A percentile compares a stretch with the other conserved stretches of the same genome.
These are phyloP conservation scores for Stygiomarasmius scandens DNA, from an alignment of 1,284 basidiomycete genomes.

Conservation along the genomic window DNA sequence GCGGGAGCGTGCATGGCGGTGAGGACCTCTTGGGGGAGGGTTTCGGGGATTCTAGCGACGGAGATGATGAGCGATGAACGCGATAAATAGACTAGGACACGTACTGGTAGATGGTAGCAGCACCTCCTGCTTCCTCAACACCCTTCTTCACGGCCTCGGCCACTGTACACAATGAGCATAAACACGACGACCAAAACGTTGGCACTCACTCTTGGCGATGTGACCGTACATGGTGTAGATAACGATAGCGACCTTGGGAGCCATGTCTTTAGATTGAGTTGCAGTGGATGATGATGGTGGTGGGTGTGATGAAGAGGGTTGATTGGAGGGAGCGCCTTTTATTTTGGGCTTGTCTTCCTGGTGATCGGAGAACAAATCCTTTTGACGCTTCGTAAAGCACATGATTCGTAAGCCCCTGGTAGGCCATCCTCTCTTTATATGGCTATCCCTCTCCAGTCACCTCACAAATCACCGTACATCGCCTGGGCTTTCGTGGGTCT, in stretches of 20 bases:
- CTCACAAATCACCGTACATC: too few relatives aligned
- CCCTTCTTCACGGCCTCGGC: conserved; percentile 81
- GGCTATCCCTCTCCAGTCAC: neutral
- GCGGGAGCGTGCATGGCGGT: conserved; percentile 76
- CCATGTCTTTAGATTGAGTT: conserved; percentile 8
- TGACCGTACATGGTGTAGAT: conserved; percentile 88
- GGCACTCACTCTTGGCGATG: conserved; percentile 63
- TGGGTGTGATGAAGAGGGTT: neutral
- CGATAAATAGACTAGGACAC: conserved; percentile 25
- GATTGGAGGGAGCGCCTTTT: conserved; percentile 5
- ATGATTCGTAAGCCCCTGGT: conserved; percentile 4
- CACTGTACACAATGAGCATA: conserved; percentile 44
- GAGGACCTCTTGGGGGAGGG: conserved; percentile 79
- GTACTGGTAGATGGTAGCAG: conserved; percentile 74
- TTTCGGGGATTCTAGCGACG: conserved; percentile 73
- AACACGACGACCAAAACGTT: conserved; percentile 19
- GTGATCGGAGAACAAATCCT: conserved; percentile 11
- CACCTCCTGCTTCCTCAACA: conserved; percentile 71
- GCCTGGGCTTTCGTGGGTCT: neutral
- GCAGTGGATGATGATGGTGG: neutral
- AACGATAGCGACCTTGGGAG: conserved; percentile 75
- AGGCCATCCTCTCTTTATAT: neutral
- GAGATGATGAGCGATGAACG: neutral
- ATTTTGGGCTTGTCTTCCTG: neutral
- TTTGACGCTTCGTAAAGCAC: conserved; percentile 16